phyloP scores from a whole-genome alignment of 176 grass and related monocot genomes.

The Otatea glauca region DNA sequence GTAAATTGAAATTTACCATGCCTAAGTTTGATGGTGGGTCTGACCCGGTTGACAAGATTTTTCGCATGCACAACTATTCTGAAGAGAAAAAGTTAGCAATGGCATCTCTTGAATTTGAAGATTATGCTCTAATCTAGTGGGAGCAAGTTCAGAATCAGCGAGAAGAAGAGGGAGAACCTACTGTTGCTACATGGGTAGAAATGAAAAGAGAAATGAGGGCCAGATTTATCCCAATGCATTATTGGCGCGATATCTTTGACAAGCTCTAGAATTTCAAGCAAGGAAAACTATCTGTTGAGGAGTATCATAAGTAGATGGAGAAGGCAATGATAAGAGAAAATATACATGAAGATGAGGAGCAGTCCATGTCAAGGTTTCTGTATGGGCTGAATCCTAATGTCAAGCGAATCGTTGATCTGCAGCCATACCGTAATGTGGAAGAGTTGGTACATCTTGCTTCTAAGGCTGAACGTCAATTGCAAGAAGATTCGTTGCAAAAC shows the following conservation, averaged over 20 bases:
- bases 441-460: not conserved
- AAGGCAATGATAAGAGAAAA: not conserved
- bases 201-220: not conserved
- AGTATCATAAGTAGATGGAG: not conserved
- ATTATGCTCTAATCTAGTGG: not conserved
- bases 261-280: not conserved
- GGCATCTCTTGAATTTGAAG: too few relatives aligned
- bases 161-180: not conserved
- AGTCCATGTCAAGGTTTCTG: not conserved
- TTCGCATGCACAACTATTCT: too few relatives aligned
- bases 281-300: not conserved
- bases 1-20: not conserved
- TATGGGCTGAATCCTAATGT: not conserved
- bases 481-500: not conserved
- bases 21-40: not conserved
- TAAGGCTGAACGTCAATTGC: not conserved
- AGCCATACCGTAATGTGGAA: not conserved
- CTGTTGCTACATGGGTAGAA: not conserved
- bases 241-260: not conserved
- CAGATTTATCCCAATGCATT: not conserved
- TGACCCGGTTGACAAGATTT: not conserved
- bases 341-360: constrained; percentile 5
- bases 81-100: too few relatives aligned
- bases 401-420: not conserved
- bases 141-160: not conserved